Evolutionary conservation across 2,329 filamentous ascomycete species (phyloP), one percentile per base, ranked within the genome.

Genomic region (Fusarium scirpi): DNA sequence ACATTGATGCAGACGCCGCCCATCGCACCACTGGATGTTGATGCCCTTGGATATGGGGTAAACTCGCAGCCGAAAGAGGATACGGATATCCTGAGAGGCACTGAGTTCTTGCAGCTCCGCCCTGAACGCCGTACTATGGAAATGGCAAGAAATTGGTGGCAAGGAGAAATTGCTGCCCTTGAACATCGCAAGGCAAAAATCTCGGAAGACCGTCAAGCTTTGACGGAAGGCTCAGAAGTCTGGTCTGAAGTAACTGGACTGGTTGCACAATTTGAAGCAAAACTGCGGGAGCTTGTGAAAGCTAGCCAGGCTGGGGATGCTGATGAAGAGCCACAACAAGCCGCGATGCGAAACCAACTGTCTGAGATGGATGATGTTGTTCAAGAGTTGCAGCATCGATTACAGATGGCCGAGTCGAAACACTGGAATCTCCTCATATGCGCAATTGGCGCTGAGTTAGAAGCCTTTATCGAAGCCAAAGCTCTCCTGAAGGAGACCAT

Each of bases 401-500:
- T 90, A 27, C 80, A 83, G 3, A 76, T 85, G 4, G 90, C 90
- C 0, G 87, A 92, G 65, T 80, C 83, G 2, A 87, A 87, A 60
- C 85, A 86, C 18, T 95, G 92, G 92, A 94, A 91, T 60, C 80
- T 94, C 18, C 83, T 95, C 20, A 89, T 94, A 7, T 92, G 89
- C 54, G 92, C 91, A 13, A 89, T 95, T 34, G 91, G 92, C 1
- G 92, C 92, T 1, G 92, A 93, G 77, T 76, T 92, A 3, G 89
- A 91, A 62, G 90, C 90, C 4, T 90, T 92, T 65, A 81, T 81
- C 32, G 86, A 90, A 73, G 90, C 89, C 2, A 85, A 86, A 70
- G 78, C 82, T 5, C 82, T 93, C 44, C 80, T 93, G n/a, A 65
- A 73, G 43, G 63, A 62, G 15, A 67, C 71, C 5, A 52, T 76